Conservation (phyloP, 208 protist species). For the Endotrypanum monterogeii region DNA sequence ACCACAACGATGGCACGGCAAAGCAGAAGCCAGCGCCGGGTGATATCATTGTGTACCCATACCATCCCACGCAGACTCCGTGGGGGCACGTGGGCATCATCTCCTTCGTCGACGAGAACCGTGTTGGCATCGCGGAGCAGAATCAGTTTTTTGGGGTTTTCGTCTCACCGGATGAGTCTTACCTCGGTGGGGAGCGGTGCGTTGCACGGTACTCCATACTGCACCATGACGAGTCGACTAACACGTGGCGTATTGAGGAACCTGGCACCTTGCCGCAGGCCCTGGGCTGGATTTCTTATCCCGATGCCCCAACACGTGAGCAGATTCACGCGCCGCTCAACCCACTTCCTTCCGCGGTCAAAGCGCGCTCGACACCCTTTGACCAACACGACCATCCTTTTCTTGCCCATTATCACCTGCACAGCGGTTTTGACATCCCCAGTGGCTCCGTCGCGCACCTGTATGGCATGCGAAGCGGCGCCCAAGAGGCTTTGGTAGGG, state of each 20-base stretch:
- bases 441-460: conserved; percentile 26
- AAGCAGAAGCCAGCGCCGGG: conserved; percentile 45
- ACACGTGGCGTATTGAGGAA: conserved; percentile 51
- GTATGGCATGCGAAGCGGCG: conserved; percentile 41
- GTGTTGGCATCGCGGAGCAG: conserved; percentile 78
- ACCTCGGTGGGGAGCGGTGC: conserved; percentile 67
- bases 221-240: conserved; percentile 24
- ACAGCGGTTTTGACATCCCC: conserved; percentile 31
- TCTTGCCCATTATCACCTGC: conserved; percentile 42
- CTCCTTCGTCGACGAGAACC: conserved; percentile 63
- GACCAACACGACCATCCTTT: conserved; percentile 48
- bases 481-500: conserved; percentile 44
- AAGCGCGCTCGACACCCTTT: conserved; percentile 41
- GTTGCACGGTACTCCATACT: conserved; percentile 58
- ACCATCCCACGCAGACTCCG: conserved; percentile 45
- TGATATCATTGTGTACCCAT: conserved; percentile 77
- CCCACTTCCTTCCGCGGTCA: conserved; percentile 38
- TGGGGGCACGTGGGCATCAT: conserved; percentile 81
- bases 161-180: conserved; percentile 44
- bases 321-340: conserved; percentile 49
- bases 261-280: conserved; percentile 24
- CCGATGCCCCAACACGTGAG: conserved; percentile 38
- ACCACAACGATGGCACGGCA: conserved; percentile 52
- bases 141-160: conserved; percentile 68
- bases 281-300: conserved; percentile 70